These are phyloP conservation scores for Cyberlindnera petersonii DNA, from an alignment of 805 yeast species.

Conservation along the genomic window DNA sequence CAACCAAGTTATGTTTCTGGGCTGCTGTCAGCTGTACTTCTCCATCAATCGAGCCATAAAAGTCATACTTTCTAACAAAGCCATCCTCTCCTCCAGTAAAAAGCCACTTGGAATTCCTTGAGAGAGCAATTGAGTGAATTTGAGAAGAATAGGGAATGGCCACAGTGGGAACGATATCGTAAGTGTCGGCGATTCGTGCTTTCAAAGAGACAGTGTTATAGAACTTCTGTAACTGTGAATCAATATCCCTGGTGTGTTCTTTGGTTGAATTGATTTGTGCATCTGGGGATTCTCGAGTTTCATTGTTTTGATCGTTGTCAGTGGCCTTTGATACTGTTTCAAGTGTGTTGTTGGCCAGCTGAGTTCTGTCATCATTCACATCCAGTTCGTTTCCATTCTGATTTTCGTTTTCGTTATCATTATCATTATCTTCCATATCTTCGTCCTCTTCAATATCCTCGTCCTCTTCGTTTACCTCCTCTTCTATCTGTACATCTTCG, in stretches of 20 bases:
- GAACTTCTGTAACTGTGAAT: conserved; percentile 12
- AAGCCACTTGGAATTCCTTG: conserved; percentile 80
- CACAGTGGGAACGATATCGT: conserved; percentile 77
- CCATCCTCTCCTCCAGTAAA: conserved; percentile 98
- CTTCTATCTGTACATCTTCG: conserved; percentile 29
- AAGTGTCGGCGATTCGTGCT: conserved; percentile 48
- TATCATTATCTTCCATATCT: conserved; percentile 15
- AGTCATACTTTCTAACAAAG: conserved; percentile 83
- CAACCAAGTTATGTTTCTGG: conserved; percentile 85
- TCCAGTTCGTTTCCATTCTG: conserved; percentile 4
- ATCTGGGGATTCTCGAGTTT: background rate
- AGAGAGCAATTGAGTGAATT: conserved; percentile 71
- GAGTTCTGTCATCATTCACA: conserved; percentile 1
- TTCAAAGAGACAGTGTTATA: conserved; percentile 36
- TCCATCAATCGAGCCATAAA: conserved; percentile 81
- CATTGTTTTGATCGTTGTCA: background rate
- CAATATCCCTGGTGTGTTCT: conserved; percentile 1
- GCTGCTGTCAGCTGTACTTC: conserved; percentile 83
- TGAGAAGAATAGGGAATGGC: conserved; percentile 82
- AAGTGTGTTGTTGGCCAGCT: background rate
- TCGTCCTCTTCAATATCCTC: conserved; percentile 22
- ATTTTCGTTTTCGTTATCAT: conserved; percentile 7
- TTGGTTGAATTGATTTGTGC: no score
- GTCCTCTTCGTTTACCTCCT: conserved; percentile 27
- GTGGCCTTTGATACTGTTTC: background rate